Evolutionary conservation across 352 stramenopile genomes (phyloP).

Genomic region (Globisporangium rhizosaccharum): DNA sequence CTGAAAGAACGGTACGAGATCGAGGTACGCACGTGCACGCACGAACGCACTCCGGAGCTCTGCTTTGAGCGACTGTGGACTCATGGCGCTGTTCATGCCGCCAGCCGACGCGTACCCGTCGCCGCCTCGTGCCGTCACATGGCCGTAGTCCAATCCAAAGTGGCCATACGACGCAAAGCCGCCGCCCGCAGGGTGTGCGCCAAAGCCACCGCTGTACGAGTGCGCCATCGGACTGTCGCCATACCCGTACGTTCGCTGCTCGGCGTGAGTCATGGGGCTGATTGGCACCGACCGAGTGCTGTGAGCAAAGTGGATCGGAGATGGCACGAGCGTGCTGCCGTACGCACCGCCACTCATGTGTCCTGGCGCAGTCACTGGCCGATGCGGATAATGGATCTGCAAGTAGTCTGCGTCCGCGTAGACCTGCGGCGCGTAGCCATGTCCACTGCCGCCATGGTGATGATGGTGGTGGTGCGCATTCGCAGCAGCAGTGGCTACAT

Average conservation of each 20-base stretch:
- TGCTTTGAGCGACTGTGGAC: slow-evolving; percentile 21
- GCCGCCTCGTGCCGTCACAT: background rate
- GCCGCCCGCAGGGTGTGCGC: background rate
- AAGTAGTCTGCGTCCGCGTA: background rate
- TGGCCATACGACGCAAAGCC: background rate
- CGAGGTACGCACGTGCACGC: slow-evolving; percentile 35
- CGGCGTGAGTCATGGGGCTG: slow-evolving; percentile 20
- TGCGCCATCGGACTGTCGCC: slow-evolving; percentile 1
- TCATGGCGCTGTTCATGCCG: slow-evolving; percentile 1
- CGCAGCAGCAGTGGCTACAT: slow-evolving; percentile 10
- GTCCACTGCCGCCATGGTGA: background rate
- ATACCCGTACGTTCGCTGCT: slow-evolving; percentile 5
- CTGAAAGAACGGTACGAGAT: slow-evolving; percentile 44
- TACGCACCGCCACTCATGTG: slow-evolving; percentile 1
- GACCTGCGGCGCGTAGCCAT: background rate
- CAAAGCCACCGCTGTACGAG: slow-evolving; percentile 1
- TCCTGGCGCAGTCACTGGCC: slow-evolving; percentile 19
- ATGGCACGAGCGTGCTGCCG: slow-evolving; percentile 19
- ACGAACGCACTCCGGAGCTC: slow-evolving; percentile 46
- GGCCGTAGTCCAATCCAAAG: background rate
- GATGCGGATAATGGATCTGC: slow-evolving; percentile 6
- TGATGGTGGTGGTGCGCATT: background rate
- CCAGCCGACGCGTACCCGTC: background rate
- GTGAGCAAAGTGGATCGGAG: slow-evolving; percentile 17
- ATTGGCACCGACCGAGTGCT: slow-evolving; percentile 13